Conservation (phyloP, 805 yeast genomes). For the Metschnikowia borealis region DNA sequence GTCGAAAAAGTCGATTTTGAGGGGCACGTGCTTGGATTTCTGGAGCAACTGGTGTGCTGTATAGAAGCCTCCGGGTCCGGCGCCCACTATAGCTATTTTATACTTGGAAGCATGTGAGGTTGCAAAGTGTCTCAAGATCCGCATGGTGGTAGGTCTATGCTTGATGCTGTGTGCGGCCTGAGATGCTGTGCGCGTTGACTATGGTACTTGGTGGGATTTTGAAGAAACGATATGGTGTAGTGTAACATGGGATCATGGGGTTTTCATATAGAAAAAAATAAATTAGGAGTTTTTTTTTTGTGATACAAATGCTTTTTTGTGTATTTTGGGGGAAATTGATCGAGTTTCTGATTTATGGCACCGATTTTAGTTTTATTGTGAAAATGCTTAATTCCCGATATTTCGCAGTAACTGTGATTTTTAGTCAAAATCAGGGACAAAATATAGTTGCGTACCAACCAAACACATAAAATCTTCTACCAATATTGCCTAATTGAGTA, state of each 20-base stretch:
- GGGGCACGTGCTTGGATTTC: constrained; percentile 27
- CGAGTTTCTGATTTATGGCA: not conserved
- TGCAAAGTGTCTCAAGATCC: constrained; percentile 4
- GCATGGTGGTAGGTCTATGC: not conserved
- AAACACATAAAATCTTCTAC: too few species aligned
- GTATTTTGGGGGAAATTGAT: not conserved
- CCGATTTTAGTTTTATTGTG: not conserved
- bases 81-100: constrained; percentile 76
- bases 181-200: not conserved
- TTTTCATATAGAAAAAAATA: not conserved
- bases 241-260: not conserved
- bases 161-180: not conserved
- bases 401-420: not conserved
- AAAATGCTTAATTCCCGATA: too few species aligned
- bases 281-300: not conserved
- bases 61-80: constrained; percentile 73
- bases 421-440: not conserved
- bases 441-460: too few species aligned
- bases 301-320: too few species aligned
- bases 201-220: not conserved
- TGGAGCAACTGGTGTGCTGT: constrained; percentile 37
- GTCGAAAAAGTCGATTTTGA: constrained; percentile 75
- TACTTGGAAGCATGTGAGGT: constrained; percentile 10
- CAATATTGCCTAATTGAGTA: too few species aligned
- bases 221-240: not conserved